Base-by-base conservation (phyloP, 257 asterid genomes). In the Lithospermum erythrorhizon region DNA sequence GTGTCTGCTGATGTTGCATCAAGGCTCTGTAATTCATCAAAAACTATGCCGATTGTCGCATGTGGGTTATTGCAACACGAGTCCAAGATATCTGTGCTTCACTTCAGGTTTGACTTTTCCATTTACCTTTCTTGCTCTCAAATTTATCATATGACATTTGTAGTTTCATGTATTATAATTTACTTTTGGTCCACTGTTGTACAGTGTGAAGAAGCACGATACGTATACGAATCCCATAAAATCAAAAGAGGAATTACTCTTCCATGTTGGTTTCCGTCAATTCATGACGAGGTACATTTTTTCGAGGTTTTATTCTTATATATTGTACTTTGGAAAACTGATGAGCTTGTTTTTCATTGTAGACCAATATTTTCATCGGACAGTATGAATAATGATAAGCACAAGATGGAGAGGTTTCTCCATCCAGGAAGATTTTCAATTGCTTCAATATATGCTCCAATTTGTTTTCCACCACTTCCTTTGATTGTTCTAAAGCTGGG, bases 401-500 rank as follows among this genome's bases (percentile, higher is more conserved):
- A 82, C 79, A 93, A 93, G 74, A 85, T 93, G 99, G 99, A 93
- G 86, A 89, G 94, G 70, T 93, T 89, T 83, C 97, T 93, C 71
- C 99, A 93, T 68, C 78, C 87, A 2, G 96, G 99, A 37, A 71
- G 80, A 67, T 86, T 81, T 74, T 93, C 97, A 47, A 62, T 86
- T 63, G 97, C 97, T 65, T 93, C 99, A 23, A 58, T 84, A 61
- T 93, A 74, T 72, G 97, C 97, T 67, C 97, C 98, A 5, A 81
- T 89, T 61, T 85, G 78, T 60, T 86, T 93, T 65, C 83, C 85
- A 55, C 67, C 95, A 35, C 84, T 80, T 63, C 99, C 97, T 58
- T 74, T 89, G 25, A 51, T 93, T 63, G 97, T 90, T 59, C 67
- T 86, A 68, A 93, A 89, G 79, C 77, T 64, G 53, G 81, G 63